These are phyloP conservation scores for Schwanniomyces occidentalis DNA, from an alignment of 805 yeast genomes.

Conservation along the genomic window DNA sequence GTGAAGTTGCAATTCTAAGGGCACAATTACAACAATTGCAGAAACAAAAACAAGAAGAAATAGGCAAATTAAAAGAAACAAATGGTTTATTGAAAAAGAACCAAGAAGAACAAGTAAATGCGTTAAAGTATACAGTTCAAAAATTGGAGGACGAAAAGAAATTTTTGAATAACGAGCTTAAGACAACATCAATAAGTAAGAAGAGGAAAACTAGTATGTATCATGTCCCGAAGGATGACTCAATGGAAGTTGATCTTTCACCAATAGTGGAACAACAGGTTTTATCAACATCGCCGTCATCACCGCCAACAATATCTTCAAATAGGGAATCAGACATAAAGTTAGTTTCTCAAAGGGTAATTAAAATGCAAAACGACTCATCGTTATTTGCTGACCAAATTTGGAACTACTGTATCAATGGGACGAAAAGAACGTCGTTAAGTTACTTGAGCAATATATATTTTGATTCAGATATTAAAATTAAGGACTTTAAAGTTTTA, in stretches of 20 bases:
- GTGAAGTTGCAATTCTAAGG: conserved; percentile 79
- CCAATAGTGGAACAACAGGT: not conserved
- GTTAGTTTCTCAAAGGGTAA: conserved; percentile 12
- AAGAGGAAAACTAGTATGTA: conserved; percentile 17
- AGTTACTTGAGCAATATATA: conserved; percentile 33
- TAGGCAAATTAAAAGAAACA: conserved; percentile 20
- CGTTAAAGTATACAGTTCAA: conserved; percentile 32
- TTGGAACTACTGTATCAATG: conserved; percentile 37
- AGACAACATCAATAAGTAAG: conserved; percentile 22
- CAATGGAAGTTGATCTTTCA: not conserved
- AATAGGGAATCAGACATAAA: conserved; percentile 8
- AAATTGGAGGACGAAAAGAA: conserved; percentile 44
- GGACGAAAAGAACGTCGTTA: conserved; percentile 32
- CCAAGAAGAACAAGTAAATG: conserved; percentile 31
- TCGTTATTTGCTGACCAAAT: conserved; percentile 33
- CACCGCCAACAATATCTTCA: not conserved
- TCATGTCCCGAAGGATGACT: conserved; percentile 12
- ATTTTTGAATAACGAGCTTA: conserved; percentile 40
- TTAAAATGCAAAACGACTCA: conserved; percentile 33
- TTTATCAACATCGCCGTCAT: not conserved
- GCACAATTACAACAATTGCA: conserved; percentile 56
- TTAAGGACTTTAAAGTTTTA: conserved; percentile 20
- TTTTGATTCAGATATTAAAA: conserved; percentile 19
- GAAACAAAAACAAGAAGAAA: conserved; percentile 39
- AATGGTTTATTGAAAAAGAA: conserved; percentile 14